Conservation (phyloP, 2,329 filamentous ascomycete genomes). For the Fusarium verticillioides region DNA sequence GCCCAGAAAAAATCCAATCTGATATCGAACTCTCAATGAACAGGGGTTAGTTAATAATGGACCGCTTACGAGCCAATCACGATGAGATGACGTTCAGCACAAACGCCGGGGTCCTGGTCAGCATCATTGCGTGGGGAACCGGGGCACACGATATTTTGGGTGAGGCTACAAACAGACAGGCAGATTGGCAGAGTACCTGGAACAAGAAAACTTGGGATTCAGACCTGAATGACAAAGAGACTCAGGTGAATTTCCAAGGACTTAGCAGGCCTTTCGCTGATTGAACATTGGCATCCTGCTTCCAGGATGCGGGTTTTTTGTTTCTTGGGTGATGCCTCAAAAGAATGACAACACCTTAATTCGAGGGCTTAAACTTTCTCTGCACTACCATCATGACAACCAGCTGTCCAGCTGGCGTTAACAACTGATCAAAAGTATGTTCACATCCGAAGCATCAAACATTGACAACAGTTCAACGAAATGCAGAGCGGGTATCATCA, state of each 20-base stretch:
- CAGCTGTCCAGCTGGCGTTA: neutral
- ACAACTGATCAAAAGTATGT: neutral
- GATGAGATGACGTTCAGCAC: conserved; percentile 49
- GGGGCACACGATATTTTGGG: conserved; percentile 18
- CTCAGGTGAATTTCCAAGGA: neutral
- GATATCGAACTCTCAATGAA: conserved; percentile 49
- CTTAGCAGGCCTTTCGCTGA: neutral
- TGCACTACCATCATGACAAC: neutral
- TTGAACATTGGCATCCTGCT: fast-evolving
- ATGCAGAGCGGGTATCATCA: conserved; percentile 28
- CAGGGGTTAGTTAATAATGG: conserved; percentile 47
- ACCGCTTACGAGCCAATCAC: conserved; percentile 49
- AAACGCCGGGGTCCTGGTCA: conserved; percentile 42
- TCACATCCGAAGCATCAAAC: neutral
- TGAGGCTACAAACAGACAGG: neutral
- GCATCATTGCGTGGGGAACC: conserved; percentile 43
- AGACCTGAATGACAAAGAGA: neutral
- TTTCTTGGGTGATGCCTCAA: neutral
- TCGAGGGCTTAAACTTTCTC: neutral
- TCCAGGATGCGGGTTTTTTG: no score
- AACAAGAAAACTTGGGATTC: neutral
- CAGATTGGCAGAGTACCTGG: neutral
- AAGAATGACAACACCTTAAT: neutral
- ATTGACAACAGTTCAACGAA: neutral
- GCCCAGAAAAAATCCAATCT: conserved; percentile 47